phyloP scores from a whole-genome alignment of 2,329 filamentous ascomycete genomes.

The Alternaria dauci region DNA sequence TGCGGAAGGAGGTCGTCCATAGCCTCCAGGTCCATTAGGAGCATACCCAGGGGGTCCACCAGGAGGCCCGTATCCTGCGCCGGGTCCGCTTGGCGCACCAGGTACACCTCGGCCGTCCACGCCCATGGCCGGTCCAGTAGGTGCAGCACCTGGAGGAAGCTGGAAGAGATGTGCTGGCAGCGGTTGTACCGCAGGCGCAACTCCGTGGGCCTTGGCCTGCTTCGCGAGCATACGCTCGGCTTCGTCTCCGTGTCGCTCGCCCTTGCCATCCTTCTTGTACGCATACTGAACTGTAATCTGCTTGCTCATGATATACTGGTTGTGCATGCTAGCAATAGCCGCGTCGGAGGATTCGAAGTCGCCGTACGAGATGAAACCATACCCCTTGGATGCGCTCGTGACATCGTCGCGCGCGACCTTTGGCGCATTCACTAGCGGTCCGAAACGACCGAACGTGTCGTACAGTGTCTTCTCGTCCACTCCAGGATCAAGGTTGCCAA shows the following conservation, averaged over 20 bases:
- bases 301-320: slow-evolving; percentile 96
- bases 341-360: slow-evolving; percentile 94
- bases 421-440: slow-evolving; percentile 80
- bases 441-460: slow-evolving; percentile 94
- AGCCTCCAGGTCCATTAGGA: slow-evolving; percentile 21
- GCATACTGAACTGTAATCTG: slow-evolving; percentile 97
- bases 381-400: slow-evolving; percentile 87
- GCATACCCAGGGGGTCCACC: slow-evolving; percentile 51
- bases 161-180: slow-evolving; percentile 77
- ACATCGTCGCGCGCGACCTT: slow-evolving; percentile 88
- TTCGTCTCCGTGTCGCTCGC: slow-evolving; percentile 92
- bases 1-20: slow-evolving; percentile 34
- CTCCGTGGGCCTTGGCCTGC: slow-evolving; percentile 93
- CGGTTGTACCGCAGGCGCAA: slow-evolving; percentile 80
- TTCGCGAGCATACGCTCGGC: slow-evolving; percentile 91
- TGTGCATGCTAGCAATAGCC: slow-evolving; percentile 90
- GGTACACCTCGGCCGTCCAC: slow-evolving; percentile 44
- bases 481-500: slow-evolving; percentile 93
- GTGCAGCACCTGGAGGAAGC: slow-evolving; percentile 40
- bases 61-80: slow-evolving; percentile 48
- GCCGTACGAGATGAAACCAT: slow-evolving; percentile 92
- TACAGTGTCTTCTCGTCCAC: slow-evolving; percentile 96
- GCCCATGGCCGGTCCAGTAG: slow-evolving; percentile 48
- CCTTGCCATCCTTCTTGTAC: slow-evolving; percentile 99
- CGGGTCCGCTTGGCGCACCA: slow-evolving; percentile 52